Evolutionary conservation across 768 basidiomycete genomes (phyloP).

Genomic region (Boletus bicolor): DNA sequence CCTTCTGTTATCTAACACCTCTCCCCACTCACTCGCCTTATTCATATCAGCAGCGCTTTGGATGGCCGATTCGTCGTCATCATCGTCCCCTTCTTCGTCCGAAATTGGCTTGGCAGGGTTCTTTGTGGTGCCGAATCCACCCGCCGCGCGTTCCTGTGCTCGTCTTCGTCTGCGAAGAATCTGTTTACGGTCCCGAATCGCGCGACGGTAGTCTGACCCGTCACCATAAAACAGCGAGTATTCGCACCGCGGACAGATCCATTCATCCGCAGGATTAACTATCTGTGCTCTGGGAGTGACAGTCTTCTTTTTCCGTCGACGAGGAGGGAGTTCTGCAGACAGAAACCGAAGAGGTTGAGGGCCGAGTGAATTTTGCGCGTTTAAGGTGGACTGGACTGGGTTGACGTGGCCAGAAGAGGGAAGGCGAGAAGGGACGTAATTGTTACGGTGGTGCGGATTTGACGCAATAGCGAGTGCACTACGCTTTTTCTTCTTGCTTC

Average conservation of each 20-base stretch:
- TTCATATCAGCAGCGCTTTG: conserved; percentile 5
- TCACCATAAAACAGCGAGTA: conserved; percentile 91
- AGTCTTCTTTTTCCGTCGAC: conserved; percentile 30
- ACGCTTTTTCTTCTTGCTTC: conserved; percentile 89
- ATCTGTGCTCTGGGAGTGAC: conserved; percentile 35
- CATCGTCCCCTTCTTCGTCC: conserved; percentile 26
- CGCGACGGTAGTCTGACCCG: conserved; percentile 59
- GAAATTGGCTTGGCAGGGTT: conserved; percentile 15
- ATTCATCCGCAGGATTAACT: conserved; percentile 73
- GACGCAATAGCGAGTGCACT: conserved; percentile 88
- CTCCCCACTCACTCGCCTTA: conserved; percentile 16
- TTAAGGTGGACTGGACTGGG: conserved; percentile 38
- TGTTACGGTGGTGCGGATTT: conserved; percentile 92
- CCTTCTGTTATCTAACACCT: conserved; percentile 13
- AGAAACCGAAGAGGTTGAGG: conserved; percentile 66
- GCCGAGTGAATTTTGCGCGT: conserved; percentile 49
- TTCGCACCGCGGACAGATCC: conserved; percentile 94
- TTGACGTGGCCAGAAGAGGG: conserved; percentile 47
- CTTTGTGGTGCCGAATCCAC: conserved; percentile 27
- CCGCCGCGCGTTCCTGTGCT: conserved; percentile 65
- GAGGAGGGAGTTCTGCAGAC: conserved; percentile 61
- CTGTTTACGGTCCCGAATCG: conserved; percentile 72
- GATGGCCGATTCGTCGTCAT: conserved; percentile 11
- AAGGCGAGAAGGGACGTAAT: conserved; percentile 86
- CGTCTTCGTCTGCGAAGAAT: conserved; percentile 67